Evolutionary conservation across 371 early-diverging fungal species (phyloP).

Genomic region (Neoconidiobolus thromboides): DNA sequence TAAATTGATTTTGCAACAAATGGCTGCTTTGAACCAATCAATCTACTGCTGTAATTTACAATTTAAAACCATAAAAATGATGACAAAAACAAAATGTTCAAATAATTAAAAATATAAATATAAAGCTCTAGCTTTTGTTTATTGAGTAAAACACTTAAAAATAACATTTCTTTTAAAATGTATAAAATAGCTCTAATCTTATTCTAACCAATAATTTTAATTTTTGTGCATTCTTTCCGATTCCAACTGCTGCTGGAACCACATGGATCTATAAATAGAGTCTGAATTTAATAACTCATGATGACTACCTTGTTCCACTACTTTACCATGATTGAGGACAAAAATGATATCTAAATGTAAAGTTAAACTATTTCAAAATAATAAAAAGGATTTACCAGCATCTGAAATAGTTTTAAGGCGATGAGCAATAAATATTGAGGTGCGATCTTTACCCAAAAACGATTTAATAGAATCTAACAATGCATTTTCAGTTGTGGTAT

Average conservation of each 20-base stretch:
- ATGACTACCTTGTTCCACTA: background rate
- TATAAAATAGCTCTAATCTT: too few species aligned
- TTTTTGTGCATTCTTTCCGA: too few species aligned
- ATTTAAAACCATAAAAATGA: too few species aligned
- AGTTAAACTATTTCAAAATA: background rate
- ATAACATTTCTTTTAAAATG: too few species aligned
- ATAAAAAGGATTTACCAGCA: conserved; percentile 26
- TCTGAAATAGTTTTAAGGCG: conserved; percentile 55
- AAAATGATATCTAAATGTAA: conserved; percentile 1
- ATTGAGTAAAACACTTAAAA: too few species aligned
- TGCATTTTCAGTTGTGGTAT: conserved; percentile 71
- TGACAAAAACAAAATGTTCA: too few species aligned
- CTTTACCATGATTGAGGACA: background rate
- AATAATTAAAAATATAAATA: too few species aligned
- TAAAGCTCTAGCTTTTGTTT: too few species aligned
- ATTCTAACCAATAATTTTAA: too few species aligned
- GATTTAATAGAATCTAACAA: conserved; percentile 55
- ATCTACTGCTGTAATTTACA: too few species aligned
- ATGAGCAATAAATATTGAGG: conserved; percentile 67
- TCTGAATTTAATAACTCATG: background rate
- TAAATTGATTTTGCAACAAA: too few species aligned
- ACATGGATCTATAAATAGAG: background rate
- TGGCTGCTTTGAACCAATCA: too few species aligned
- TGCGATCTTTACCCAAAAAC: conserved; percentile 36
- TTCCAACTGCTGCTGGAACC: conserved; percentile 18